Percentiles rank a stretch among this genome's conserved stretches.
Conservation (phyloP, 139 green algal species). For the Raphidocelis subcapitata region DNA sequence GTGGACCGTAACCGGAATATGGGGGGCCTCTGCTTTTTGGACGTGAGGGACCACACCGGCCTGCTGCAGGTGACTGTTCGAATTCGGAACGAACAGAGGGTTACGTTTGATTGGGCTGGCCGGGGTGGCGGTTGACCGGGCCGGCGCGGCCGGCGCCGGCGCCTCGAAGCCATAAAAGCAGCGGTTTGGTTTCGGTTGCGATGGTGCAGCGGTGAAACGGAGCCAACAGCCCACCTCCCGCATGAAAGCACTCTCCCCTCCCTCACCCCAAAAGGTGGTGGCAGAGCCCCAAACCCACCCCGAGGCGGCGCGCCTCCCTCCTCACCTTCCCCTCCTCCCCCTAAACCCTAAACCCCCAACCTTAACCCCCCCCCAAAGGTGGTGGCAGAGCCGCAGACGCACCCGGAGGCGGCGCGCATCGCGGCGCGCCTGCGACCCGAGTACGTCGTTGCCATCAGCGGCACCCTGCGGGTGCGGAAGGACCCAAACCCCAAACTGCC, state of each 20-base stretch:
- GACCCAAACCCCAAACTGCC: conserved; percentile 85
- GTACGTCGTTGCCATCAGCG: conserved; percentile 85
- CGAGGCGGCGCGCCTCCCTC: conserved; percentile 34
- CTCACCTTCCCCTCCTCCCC: too few relatives aligned
- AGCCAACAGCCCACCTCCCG: too few relatives aligned
- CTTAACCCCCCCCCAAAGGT: too few relatives aligned
- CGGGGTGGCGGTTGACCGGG: too few relatives aligned
- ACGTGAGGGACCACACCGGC: conserved; percentile 92
- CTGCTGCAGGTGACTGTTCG: conserved; percentile 86
- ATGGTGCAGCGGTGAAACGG: too few relatives aligned
- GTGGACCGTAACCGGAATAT: conserved; percentile 91
- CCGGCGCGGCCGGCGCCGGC: too few relatives aligned
- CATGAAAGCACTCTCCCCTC: too few relatives aligned
- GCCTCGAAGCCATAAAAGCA: too few relatives aligned
- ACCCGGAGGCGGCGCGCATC: conserved; percentile 49
- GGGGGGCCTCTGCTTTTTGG: conserved; percentile 92
- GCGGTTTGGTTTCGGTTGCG: too few relatives aligned
- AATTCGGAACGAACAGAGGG: too few relatives aligned
- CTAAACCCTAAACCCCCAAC: too few relatives aligned
- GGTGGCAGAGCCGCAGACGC: conserved; percentile 54
- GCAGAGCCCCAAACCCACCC: background rate
- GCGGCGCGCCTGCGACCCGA: conserved; percentile 76
- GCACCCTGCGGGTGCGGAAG: conserved; percentile 68
- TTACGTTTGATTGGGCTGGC: too few relatives aligned
- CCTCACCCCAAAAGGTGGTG: background rate